These are phyloP conservation scores for Beauveria sp. DNA, from an alignment of 2,329 filamentous ascomycete genomes.

Conservation along the genomic window DNA sequence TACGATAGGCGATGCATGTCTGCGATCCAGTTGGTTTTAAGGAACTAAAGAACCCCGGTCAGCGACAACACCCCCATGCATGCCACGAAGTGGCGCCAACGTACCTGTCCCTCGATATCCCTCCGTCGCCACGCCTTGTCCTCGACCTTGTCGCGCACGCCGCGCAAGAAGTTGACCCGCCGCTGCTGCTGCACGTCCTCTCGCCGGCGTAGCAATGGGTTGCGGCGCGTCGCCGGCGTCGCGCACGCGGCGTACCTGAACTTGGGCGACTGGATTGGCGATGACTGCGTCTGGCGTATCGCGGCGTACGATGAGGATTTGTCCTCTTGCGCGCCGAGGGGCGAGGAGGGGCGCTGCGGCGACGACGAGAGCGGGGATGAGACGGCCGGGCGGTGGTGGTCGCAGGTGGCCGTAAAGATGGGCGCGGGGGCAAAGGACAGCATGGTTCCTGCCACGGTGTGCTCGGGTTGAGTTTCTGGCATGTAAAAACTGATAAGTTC, in stretches of 20 bases:
- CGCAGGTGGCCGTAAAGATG: conserved; percentile 35
- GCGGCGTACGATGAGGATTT: conserved; percentile 28
- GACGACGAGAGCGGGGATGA: conserved; percentile 54
- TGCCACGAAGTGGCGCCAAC: not conserved
- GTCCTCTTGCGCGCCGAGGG: conserved; percentile 34
- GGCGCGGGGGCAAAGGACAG: conserved; percentile 35
- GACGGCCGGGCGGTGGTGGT: conserved; percentile 35
- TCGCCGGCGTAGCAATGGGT: conserved; percentile 52
- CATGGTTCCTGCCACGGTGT: conserved; percentile 24
- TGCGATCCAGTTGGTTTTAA: conserved; percentile 28
- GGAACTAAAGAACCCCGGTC: conserved; percentile 20
- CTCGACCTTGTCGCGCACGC: conserved; percentile 52
- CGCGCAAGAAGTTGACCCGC: conserved; percentile 61
- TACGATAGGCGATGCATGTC: conserved; percentile 25
- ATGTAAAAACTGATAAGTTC: conserved; percentile 14
- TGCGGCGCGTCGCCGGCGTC: conserved; percentile 47
- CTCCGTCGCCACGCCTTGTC: conserved; percentile 52
- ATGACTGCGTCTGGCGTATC: conserved; percentile 38
- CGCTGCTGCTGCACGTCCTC: conserved; percentile 58
- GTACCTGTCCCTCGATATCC: conserved; percentile 51
- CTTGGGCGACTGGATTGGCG: conserved; percentile 32
- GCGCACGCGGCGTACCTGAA: conserved; percentile 48
- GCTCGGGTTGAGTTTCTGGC: conserved; percentile 21
- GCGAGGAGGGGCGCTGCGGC: conserved; percentile 45
- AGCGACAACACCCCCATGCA: not conserved